A percentile compares a stretch with the other conserved stretches of the same genome.
phyloP scores from a whole-genome alignment of 1,284 basidiomycete genomes.

The Grifola frondosa region DNA sequence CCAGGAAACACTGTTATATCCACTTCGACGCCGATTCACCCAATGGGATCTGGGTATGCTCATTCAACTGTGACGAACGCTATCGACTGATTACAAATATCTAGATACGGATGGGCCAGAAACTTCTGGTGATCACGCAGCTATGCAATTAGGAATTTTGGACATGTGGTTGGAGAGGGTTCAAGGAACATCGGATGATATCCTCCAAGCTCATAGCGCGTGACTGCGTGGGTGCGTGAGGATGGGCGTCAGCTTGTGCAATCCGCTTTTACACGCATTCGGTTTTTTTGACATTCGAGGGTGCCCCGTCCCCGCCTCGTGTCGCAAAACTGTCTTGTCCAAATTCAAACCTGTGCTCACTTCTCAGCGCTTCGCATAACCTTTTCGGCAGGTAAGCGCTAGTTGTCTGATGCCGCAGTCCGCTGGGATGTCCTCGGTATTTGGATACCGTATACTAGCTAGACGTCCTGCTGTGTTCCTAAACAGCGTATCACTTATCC shows the following conservation, averaged over 20 bases:
- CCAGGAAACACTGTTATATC: slow-evolving; percentile 29
- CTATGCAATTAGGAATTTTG: slow-evolving; percentile 42
- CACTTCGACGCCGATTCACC: slow-evolving; percentile 27
- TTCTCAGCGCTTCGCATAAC: too few relatives aligned
- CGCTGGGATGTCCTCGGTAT: too few relatives aligned
- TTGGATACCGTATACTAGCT: too few relatives aligned
- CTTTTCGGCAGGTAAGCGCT: too few relatives aligned
- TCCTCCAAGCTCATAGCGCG: not conserved
- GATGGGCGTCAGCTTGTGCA: not conserved
- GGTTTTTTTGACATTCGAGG: too few relatives aligned
- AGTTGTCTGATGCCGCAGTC: too few relatives aligned
- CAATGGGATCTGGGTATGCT: slow-evolving; percentile 28
- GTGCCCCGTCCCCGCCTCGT: too few relatives aligned
- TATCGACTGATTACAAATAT: slow-evolving; percentile 26
- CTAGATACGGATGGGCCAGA: not conserved
- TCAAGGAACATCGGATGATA: not conserved
- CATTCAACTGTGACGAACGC: slow-evolving; percentile 23
- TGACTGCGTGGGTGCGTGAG: not conserved
- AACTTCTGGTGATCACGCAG: slow-evolving; percentile 11
- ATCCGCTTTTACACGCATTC: too few relatives aligned
- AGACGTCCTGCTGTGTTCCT: too few relatives aligned
- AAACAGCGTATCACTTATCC: too few relatives aligned
- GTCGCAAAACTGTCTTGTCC: too few relatives aligned
- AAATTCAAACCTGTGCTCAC: too few relatives aligned
- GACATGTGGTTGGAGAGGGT: slow-evolving; percentile 45